Evolutionary conservation across 2,329 filamentous ascomycete genomes (phyloP).

Genomic region (Pseudopithomyces maydicus): DNA sequence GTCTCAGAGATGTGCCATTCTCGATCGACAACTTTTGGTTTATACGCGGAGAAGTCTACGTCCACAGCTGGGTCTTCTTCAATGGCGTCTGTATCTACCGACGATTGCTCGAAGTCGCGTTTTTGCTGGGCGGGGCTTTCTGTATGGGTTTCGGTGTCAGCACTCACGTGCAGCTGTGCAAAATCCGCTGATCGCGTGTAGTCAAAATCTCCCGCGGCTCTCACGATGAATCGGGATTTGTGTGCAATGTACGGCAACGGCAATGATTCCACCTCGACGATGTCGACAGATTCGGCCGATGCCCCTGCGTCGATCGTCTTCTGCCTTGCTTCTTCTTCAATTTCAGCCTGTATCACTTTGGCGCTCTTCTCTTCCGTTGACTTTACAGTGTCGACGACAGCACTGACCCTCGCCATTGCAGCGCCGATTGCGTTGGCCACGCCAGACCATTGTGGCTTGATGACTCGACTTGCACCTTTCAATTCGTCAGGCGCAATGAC

Average conservation of each 20-base stretch:
- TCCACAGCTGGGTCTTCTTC: conserved; percentile 24
- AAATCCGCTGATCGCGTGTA: conserved; percentile 38
- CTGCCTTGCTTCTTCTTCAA: conserved; percentile 45
- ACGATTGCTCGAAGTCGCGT: conserved; percentile 15
- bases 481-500: conserved; percentile 63
- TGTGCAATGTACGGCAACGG: conserved; percentile 62
- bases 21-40: conserved; percentile 43
- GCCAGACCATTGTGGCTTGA: conserved; percentile 62
- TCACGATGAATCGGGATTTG: conserved; percentile 57
- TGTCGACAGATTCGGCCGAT: conserved; percentile 32
- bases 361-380: conserved; percentile 42
- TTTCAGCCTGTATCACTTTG: conserved; percentile 42
- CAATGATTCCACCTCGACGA: conserved; percentile 52
- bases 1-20: conserved; percentile 54
- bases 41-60: conserved; percentile 44
- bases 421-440: conserved; percentile 71
- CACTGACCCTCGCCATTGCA: conserved; percentile 64
- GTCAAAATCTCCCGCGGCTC: conserved; percentile 60
- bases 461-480: conserved; percentile 60
- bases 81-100: conserved; percentile 18
- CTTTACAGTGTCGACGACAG: conserved; percentile 48
- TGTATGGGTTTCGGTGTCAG: conserved; percentile 22
- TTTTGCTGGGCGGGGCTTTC: conserved; percentile 7
- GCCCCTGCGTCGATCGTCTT: conserved; percentile 48
- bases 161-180: conserved; percentile 24